Conservation (phyloP, 2,329 filamentous ascomycete genomes). For the Trichoderma sp. region DNA sequence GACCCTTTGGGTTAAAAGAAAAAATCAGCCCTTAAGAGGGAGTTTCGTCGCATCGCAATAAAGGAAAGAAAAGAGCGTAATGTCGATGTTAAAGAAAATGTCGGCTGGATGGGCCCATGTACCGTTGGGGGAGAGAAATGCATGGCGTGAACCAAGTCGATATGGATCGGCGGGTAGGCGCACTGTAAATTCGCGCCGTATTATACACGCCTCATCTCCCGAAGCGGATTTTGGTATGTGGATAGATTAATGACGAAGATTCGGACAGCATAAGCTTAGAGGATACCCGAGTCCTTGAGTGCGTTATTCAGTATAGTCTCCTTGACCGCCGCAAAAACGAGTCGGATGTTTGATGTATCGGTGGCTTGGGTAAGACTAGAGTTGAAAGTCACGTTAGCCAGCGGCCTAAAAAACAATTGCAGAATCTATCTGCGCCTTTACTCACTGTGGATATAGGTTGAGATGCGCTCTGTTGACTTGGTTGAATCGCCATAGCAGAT, state of each 20-base stretch:
- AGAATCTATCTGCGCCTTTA: neutral
- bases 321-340: conserved; percentile 97
- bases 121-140: neutral
- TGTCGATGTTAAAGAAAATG: neutral
- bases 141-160: conserved; percentile 1
- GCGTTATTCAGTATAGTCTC: conserved; percentile 99
- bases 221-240: conserved; percentile 16
- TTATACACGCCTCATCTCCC: conserved; percentile 25
- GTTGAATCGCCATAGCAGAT: conserved; percentile 96
- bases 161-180: neutral
- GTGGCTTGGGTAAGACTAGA: conserved; percentile 83
- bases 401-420: no score
- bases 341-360: conserved; percentile 94
- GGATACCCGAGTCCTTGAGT: conserved; percentile 94
- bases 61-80: neutral
- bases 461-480: conserved; percentile 96
- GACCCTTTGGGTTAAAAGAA: neutral
- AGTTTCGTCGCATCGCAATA: neutral
- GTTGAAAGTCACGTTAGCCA: neutral
- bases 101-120: neutral
- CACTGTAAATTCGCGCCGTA: conserved; percentile 22
- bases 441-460: conserved; percentile 96
- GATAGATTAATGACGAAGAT: neutral
- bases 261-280: conserved; percentile 50
- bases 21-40: neutral